A percentile compares a stretch with the other conserved stretches of the same genome.
phyloP scores from a whole-genome alignment of 371 early-diverging fungal genomes.

The Batrachochytrium dendrobatidis region DNA sequence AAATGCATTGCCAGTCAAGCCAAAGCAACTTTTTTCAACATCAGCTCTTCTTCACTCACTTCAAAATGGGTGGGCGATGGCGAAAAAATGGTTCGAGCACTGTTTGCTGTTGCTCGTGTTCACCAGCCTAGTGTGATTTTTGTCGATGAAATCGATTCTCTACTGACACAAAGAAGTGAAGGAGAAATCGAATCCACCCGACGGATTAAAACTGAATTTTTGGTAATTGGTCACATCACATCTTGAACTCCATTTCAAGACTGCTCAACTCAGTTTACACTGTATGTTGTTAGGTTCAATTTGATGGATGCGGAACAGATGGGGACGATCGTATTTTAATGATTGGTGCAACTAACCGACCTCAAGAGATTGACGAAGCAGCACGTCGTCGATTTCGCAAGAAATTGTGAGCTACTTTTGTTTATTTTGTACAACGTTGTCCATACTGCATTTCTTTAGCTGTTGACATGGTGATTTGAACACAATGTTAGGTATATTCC shows the following conservation, averaged over 20 bases:
- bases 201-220: constrained; percentile 84
- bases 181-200: constrained; percentile 85
- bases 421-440: background rate
- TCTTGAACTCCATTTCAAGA: background rate
- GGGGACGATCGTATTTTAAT: constrained; percentile 73
- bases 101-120: constrained; percentile 85
- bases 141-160: constrained; percentile 78
- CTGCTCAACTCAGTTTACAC: background rate
- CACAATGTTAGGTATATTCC: constrained; percentile 60
- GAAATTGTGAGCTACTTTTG: constrained; percentile 41
- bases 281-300: constrained; percentile 23
- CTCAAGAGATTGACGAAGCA: constrained; percentile 87
- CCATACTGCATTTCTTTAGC: constrained; percentile 2
- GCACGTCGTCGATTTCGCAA: constrained; percentile 65
- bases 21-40: constrained; percentile 86
- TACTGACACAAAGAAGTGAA: constrained; percentile 82
- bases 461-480: constrained; percentile 13
- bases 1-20: constrained; percentile 85
- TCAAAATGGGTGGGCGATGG: constrained; percentile 95
- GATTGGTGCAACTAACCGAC: constrained; percentile 61
- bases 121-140: constrained; percentile 88
- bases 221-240: constrained; percentile 52
- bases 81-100: constrained; percentile 89
- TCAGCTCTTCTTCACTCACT: constrained; percentile 82
- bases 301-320: constrained; percentile 69